Evolutionary conservation across 176 grass and related monocot genomes (phyloP).

Genomic region (Triticum monococcum): DNA sequence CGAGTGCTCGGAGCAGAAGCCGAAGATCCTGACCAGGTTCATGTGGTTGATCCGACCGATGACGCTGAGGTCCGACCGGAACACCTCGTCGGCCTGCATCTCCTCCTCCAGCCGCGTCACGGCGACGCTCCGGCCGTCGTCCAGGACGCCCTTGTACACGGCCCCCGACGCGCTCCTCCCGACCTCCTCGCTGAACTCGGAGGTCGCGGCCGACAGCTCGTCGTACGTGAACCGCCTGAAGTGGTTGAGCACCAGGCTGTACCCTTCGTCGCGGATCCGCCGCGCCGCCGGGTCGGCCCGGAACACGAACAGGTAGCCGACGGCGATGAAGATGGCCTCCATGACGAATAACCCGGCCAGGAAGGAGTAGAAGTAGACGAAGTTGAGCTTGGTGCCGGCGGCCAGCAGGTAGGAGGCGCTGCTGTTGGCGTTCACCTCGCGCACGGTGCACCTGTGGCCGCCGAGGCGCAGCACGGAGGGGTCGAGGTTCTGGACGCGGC

Average conservation of each 20-base stretch:
- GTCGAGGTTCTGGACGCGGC: background rate
- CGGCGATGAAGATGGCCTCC: conserved; percentile 51
- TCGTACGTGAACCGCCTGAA: conserved; percentile 66
- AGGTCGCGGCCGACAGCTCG: conserved; percentile 50
- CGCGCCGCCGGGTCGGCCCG: background rate
- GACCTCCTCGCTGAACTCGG: conserved; percentile 36
- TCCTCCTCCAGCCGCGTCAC: conserved; percentile 51
- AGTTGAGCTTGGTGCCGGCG: conserved; percentile 26
- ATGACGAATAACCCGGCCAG: conserved; percentile 40
- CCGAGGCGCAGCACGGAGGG: background rate
- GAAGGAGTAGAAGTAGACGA: conserved; percentile 60
- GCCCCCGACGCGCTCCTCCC: conserved; percentile 40
- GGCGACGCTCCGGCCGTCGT: conserved; percentile 44
- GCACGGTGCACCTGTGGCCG: conserved; percentile 30
- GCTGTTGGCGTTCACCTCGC: background rate
- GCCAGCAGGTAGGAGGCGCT: background rate
- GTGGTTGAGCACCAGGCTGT: conserved; percentile 36
- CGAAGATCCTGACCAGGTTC: conserved; percentile 58
- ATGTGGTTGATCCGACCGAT: conserved; percentile 69
- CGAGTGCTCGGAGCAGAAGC: conserved; percentile 53
- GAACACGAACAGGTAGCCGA: conserved; percentile 57
- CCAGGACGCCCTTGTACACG: conserved; percentile 61
- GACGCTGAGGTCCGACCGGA: conserved; percentile 62
- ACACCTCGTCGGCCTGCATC: conserved; percentile 57
- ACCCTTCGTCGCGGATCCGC: conserved; percentile 24